Conservation (phyloP, 176 grass and related monocot genomes). For the Oropetium thomaeum region DNA sequence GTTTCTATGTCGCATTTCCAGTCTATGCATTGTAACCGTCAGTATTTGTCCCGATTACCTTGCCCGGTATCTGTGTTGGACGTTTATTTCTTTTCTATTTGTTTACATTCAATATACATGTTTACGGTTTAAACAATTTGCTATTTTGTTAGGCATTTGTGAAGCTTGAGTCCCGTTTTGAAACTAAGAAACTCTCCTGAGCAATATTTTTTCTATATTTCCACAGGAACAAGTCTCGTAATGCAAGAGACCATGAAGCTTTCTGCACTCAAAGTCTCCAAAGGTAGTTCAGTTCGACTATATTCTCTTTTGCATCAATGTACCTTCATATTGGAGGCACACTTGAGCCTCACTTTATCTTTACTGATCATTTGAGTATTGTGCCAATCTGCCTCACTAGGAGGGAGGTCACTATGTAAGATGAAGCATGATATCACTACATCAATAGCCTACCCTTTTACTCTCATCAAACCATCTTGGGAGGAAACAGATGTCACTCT, state of each 20-base stretch:
- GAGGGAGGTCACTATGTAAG: constrained; percentile 53
- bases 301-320: constrained; percentile 19
- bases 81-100: constrained; percentile 2
- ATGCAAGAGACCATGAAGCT: constrained; percentile 52
- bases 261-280: constrained; percentile 75
- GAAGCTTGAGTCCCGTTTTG: not conserved
- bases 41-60: not conserved
- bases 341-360: constrained; percentile 14
- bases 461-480: constrained; percentile 81
- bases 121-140: not conserved
- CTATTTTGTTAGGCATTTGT: not conserved
- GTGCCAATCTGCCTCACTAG: constrained; percentile 40
- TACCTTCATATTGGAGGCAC: not conserved
- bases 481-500: constrained; percentile 72
- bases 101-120: not conserved
- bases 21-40: not conserved
- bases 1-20: not conserved
- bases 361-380: constrained; percentile 26
- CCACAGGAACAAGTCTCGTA: constrained; percentile 54
- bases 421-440: constrained; percentile 59
- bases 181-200: not conserved
- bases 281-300: constrained; percentile 51
- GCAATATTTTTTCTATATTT: constrained; percentile 33
- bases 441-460: constrained; percentile 77
- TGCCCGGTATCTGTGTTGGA: not conserved